Conservation (phyloP, 768 basidiomycete genomes). For the Fibroporia radiculosa region DNA sequence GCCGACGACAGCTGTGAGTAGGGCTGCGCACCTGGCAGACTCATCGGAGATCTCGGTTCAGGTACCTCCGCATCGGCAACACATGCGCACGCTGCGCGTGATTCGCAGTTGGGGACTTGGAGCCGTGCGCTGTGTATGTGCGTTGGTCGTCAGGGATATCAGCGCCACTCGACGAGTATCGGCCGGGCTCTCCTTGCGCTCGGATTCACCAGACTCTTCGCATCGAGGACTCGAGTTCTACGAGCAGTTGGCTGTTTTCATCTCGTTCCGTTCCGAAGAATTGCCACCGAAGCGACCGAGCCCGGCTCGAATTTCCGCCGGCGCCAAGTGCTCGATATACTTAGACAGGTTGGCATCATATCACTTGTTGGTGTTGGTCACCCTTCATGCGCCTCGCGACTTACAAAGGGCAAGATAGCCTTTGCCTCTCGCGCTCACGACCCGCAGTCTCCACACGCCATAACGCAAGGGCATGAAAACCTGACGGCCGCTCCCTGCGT, state of each 20-base stretch:
- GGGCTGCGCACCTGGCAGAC: too few species aligned
- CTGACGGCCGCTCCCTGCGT: neutral
- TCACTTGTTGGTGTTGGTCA: too few species aligned
- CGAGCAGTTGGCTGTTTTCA: too few species aligned
- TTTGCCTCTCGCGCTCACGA: neutral
- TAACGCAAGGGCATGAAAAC: neutral
- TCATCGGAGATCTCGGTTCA: too few species aligned
- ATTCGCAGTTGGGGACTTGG: too few species aligned
- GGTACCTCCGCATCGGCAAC: too few species aligned
- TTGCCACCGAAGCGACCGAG: neutral
- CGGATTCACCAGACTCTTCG: neutral
- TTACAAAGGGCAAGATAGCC: neutral
- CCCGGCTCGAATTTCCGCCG: neutral
- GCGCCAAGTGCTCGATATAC: neutral
- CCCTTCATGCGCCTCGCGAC: neutral
- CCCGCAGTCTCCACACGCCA: neutral
- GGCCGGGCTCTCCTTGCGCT: neutral
- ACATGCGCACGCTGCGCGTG: too few species aligned
- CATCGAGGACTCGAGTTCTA: neutral
- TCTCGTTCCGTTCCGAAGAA: too few species aligned
- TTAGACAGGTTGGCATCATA: too few species aligned
- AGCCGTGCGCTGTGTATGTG: too few species aligned
- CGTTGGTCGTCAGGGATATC: too few species aligned
- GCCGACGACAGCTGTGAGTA: too few species aligned
- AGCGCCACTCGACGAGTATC: neutral